Conservation (phyloP, 345 rosid genomes). For the Populus ilicifolia region DNA sequence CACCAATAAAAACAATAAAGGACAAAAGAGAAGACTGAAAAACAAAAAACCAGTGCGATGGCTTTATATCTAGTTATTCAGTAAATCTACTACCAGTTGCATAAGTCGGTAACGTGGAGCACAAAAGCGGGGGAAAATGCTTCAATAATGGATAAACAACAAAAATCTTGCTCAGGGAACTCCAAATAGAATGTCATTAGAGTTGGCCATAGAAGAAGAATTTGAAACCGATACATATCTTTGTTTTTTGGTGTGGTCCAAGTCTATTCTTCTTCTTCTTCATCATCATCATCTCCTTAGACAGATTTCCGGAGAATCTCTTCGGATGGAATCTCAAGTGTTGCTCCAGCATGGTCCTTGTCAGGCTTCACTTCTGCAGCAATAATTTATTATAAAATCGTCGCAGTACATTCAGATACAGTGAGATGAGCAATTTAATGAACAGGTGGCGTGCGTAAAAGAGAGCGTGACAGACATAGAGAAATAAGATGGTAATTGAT, state of each 20-base stretch:
- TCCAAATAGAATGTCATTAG: background rate
- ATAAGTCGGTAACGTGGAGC: background rate
- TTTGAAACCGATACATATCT: background rate
- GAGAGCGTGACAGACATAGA: background rate
- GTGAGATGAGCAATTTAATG: background rate
- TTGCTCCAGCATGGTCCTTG: constrained; percentile 76
- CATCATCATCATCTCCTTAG: constrained; percentile 10
- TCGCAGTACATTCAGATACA: background rate
- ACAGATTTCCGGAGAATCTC: constrained; percentile 51
- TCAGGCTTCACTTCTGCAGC: constrained; percentile 71
- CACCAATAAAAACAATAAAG: background rate
- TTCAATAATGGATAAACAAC: background rate
- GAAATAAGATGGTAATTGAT: background rate
- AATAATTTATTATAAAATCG: background rate
- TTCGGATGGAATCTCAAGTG: constrained; percentile 79
- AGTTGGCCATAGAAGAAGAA: background rate
- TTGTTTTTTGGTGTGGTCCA: background rate
- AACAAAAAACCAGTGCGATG: background rate
- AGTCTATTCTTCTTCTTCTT: background rate
- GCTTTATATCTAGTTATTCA: background rate
- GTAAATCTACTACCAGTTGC: background rate
- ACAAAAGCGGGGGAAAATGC: background rate
- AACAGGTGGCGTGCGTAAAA: constrained; percentile 12
- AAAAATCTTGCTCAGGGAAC: constrained; percentile 1
- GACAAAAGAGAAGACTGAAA: background rate